Evolutionary conservation across 306 rosid species (phyloP).

Genomic region (Rosa lucieae): DNA sequence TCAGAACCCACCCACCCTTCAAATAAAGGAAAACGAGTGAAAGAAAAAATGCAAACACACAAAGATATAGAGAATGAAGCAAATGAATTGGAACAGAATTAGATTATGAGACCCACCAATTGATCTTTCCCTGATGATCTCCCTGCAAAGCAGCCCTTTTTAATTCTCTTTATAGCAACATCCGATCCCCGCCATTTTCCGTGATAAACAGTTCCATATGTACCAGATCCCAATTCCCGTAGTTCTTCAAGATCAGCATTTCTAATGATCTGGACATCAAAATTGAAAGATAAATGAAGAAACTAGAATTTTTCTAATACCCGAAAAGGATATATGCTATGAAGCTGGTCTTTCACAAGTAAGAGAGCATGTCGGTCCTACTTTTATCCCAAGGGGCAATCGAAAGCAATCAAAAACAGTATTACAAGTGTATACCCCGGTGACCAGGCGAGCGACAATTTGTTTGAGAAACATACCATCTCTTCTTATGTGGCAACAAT

Average conservation of each 20-base stretch:
- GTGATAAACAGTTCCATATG: slow-evolving; percentile 38
- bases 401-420: slow-evolving; percentile 5
- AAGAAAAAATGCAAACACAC: background rate
- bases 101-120: slow-evolving; percentile 26
- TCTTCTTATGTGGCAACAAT: slow-evolving; percentile 1
- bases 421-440: background rate
- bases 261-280: slow-evolving; percentile 31
- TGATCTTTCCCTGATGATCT: slow-evolving; percentile 36
- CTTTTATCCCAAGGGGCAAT: background rate
- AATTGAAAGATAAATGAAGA: slow-evolving; percentile 5
- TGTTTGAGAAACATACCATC: background rate
- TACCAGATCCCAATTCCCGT: slow-evolving; percentile 38
- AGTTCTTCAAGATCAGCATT: slow-evolving; percentile 37
- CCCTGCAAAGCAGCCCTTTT: slow-evolving; percentile 34
- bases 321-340: background rate
- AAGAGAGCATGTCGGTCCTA: background rate
- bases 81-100: background rate
- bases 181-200: slow-evolving; percentile 39
- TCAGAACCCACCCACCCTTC: background rate
- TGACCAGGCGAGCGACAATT: background rate
- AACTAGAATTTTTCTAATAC: background rate
- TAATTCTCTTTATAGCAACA: slow-evolving; percentile 36
- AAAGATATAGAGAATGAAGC: background rate
- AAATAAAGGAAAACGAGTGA: background rate
- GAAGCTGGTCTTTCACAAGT: background rate